phyloP scores from a whole-genome alignment of 495 filamentous ascomycete species.

The Penicillium maclennaniae region DNA sequence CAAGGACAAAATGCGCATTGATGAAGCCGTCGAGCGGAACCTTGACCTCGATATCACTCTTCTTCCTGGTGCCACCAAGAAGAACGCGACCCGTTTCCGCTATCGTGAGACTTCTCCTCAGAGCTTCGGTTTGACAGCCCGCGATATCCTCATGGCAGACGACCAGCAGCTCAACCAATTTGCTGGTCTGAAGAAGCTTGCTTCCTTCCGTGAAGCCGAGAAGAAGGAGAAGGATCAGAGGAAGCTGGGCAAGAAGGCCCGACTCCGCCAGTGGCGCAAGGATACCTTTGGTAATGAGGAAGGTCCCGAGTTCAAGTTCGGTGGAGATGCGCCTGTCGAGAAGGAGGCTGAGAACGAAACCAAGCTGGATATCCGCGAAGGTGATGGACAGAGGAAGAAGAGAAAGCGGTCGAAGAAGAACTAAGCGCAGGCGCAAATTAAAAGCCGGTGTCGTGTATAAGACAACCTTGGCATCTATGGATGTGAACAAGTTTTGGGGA shows the following conservation, averaged over 20 bases:
- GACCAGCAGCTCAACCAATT: slow-evolving; percentile 86
- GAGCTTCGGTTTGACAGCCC: slow-evolving; percentile 80
- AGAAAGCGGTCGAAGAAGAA: slow-evolving; percentile 51
- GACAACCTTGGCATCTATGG: background rate
- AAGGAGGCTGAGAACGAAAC: slow-evolving; percentile 24
- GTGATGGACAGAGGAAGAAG: slow-evolving; percentile 42
- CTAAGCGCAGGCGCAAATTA: slow-evolving; percentile 16
- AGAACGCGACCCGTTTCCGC: slow-evolving; percentile 60
- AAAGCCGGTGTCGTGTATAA: slow-evolving; percentile 9
- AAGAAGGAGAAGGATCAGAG: slow-evolving; percentile 88
- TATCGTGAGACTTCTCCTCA: slow-evolving; percentile 93
- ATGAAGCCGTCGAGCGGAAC: slow-evolving; percentile 79
- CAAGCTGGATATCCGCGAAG: slow-evolving; percentile 47
- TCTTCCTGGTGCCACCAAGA: slow-evolving; percentile 52
- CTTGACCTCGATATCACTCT: slow-evolving; percentile 66
- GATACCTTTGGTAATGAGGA: slow-evolving; percentile 82
- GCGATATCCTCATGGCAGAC: slow-evolving; percentile 87
- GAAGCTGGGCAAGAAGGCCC: slow-evolving; percentile 83
- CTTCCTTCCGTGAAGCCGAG: slow-evolving; percentile 77
- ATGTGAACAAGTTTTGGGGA: background rate
- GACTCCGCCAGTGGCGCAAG: slow-evolving; percentile 83
- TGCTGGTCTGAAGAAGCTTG: slow-evolving; percentile 91
- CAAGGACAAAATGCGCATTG: slow-evolving; percentile 75
- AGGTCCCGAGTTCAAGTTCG: slow-evolving; percentile 47
- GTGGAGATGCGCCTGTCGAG: slow-evolving; percentile 10